A percentile compares a stretch with the other conserved stretches of the same genome.
Evolutionary conservation across 352 stramenopile genomes (phyloP).

Genomic region (Paralagenidium karlingii): DNA sequence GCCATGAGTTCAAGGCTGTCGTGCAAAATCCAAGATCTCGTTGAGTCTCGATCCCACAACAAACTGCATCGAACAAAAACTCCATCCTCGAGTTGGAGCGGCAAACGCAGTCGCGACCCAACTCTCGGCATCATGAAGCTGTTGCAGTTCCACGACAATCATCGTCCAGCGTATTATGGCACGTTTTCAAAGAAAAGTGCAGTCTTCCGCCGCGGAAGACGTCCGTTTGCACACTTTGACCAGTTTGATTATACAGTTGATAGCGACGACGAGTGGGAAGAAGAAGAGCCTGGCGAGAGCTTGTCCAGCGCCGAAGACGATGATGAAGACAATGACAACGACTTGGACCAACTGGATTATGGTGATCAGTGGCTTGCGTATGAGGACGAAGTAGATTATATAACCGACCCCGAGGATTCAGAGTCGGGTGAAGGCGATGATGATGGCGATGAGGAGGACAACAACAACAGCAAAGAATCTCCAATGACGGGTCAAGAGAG

Average conservation of each 20-base stretch:
- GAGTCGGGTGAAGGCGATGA: too few species aligned
- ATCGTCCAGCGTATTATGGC: conserved; percentile 64
- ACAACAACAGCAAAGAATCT: too few species aligned
- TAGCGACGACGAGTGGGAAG: conserved; percentile 83
- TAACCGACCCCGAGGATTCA: too few species aligned
- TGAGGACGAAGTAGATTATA: conserved; percentile 82
- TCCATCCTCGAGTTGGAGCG: too few species aligned
- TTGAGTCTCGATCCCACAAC: too few species aligned
- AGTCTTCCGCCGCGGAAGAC: conserved; percentile 45
- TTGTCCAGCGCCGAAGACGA: conserved; percentile 49
- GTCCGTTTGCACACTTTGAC: conserved; percentile 39
- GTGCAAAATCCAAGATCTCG: conserved; percentile 3
- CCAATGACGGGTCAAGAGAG: too few species aligned
- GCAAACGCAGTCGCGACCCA: conserved; percentile 28
- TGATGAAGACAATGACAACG: conserved; percentile 63
- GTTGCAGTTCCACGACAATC: conserved; percentile 79
- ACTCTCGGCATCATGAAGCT: conserved; percentile 73
- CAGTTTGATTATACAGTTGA: conserved; percentile 73
- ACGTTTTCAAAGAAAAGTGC: conserved; percentile 46
- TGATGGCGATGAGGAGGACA: too few species aligned
- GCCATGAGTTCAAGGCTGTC: background rate
- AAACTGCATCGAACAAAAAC: too few species aligned
- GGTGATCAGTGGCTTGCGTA: conserved; percentile 78
- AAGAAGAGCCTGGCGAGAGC: conserved; percentile 78
- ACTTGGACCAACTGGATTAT: too few species aligned